Conservation (phyloP, 306 rosid genomes). For the Albizia julibrissin region DNA sequence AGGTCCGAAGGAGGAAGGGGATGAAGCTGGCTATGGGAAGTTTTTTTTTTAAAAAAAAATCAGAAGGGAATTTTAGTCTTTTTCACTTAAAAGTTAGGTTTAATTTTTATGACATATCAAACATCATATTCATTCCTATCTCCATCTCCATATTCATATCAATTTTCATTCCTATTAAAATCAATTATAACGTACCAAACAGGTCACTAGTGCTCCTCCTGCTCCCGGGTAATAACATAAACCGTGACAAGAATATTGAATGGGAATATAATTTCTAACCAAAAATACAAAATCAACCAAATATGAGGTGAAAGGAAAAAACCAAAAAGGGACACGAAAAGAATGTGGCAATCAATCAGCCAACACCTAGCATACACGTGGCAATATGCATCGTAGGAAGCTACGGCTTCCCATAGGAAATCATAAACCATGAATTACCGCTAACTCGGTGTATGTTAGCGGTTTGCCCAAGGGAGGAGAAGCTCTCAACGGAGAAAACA, state of each 20-base stretch:
- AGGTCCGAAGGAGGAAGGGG: too few species aligned
- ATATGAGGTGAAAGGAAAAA: not conserved
- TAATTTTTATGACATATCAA: too few species aligned
- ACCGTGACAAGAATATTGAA: not conserved
- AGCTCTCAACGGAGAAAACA: slow-evolving; percentile 50
- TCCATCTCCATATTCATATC: too few species aligned
- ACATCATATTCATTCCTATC: too few species aligned
- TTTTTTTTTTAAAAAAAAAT: too few species aligned
- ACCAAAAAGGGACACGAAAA: not conserved
- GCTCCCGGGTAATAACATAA: not conserved
- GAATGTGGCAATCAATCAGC: not conserved
- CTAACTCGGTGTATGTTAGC: slow-evolving; percentile 53
- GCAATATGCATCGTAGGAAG: not conserved
- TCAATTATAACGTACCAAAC: too few species aligned
- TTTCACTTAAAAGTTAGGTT: too few species aligned
- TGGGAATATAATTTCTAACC: not conserved
- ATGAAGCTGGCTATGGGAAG: too few species aligned
- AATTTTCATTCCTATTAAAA: too few species aligned
- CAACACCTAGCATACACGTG: slow-evolving; percentile 1
- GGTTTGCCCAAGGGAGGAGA: not conserved
- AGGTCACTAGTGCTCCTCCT: too few species aligned
- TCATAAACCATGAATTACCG: not conserved
- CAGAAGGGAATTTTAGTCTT: too few species aligned
- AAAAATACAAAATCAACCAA: too few species aligned
- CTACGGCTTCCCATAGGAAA: slow-evolving; percentile 1